A percentile compares a stretch with the other conserved stretches of the same genome.
Evolutionary conservation across 192 early-diverging fungal genomes (phyloP).

Genomic region (Entomortierella chlamydospora): DNA sequence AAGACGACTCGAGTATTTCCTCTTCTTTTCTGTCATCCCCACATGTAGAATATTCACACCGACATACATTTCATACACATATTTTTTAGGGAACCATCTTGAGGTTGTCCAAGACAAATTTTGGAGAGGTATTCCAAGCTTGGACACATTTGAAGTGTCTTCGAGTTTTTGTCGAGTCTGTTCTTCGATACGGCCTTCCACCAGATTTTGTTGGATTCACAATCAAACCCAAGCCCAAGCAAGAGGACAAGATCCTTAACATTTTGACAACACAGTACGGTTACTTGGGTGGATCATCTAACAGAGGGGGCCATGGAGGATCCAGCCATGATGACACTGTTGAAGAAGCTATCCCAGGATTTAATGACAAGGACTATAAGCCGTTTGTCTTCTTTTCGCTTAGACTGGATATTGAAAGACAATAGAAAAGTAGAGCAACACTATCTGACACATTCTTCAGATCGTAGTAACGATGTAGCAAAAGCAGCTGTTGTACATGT

Average conservation of each 20-base stretch:
- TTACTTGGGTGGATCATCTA: slow-evolving; percentile 80
- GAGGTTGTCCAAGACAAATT: slow-evolving; percentile 92
- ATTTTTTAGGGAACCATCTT: slow-evolving; percentile 69
- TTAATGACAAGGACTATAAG: slow-evolving; percentile 91
- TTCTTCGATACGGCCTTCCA: slow-evolving; percentile 97
- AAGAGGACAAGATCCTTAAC: slow-evolving; percentile 85
- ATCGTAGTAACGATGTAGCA: background rate
- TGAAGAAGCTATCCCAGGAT: slow-evolving; percentile 89
- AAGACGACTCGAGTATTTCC: slow-evolving; percentile 8
- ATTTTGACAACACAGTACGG: slow-evolving; percentile 84
- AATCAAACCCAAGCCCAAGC: slow-evolving; percentile 77
- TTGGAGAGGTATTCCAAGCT: slow-evolving; percentile 91
- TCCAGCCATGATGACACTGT: slow-evolving; percentile 49
- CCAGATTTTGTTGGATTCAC: slow-evolving; percentile 81
- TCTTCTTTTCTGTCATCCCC: too few relatives aligned
- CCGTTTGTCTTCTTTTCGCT: slow-evolving; percentile 90
- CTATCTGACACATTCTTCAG: too few relatives aligned
- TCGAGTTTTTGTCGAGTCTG: slow-evolving; percentile 95
- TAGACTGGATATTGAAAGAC: slow-evolving; percentile 59
- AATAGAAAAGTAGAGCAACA: slow-evolving; percentile 20
- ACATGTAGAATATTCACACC: too few relatives aligned
- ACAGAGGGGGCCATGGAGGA: slow-evolving; percentile 32
- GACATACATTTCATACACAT: too few relatives aligned
- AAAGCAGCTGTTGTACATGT: background rate
- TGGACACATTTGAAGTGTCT: slow-evolving; percentile 97